phyloP scores from a whole-genome alignment of 805 yeast species.

The Saccharomyces kudriavzevii region DNA sequence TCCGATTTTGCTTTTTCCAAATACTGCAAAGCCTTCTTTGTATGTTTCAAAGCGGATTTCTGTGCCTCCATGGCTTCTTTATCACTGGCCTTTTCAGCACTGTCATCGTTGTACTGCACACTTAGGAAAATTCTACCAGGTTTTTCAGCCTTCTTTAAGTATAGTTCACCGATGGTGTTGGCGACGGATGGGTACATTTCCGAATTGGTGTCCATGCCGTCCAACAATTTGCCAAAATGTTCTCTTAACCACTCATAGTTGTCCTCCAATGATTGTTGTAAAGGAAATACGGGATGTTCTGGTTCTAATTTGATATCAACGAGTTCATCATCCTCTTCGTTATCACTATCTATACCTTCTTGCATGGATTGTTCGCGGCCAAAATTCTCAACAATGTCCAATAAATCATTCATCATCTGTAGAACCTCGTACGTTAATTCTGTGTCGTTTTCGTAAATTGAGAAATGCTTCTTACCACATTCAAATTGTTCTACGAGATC shows the following conservation, averaged over 20 bases:
- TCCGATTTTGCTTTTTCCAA: constrained; percentile 54
- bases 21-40: constrained; percentile 47
- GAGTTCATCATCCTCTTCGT: constrained; percentile 37
- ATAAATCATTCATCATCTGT: constrained; percentile 54
- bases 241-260: constrained; percentile 44
- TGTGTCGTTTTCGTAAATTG: constrained; percentile 33
- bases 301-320: constrained; percentile 34
- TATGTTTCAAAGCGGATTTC: constrained; percentile 39
- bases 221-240: constrained; percentile 20
- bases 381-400: constrained; percentile 60
- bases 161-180: constrained; percentile 53
- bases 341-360: constrained; percentile 55
- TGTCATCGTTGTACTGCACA: constrained; percentile 49
- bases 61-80: constrained; percentile 37
- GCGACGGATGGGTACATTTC: constrained; percentile 35
- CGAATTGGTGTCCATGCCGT: constrained; percentile 8
- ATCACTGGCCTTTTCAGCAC: constrained; percentile 21
- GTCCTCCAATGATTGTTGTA: constrained; percentile 32
- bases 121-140: constrained; percentile 49
- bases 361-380: constrained; percentile 45
- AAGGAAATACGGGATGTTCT: constrained; percentile 48
- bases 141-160: constrained; percentile 55
- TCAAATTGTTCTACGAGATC: constrained; percentile 38
- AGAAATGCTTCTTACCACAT: constrained; percentile 40
- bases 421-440: constrained; percentile 43